phyloP scores from a whole-genome alignment of 2,329 filamentous ascomycete species.

The Trichoderma atroviride region DNA sequence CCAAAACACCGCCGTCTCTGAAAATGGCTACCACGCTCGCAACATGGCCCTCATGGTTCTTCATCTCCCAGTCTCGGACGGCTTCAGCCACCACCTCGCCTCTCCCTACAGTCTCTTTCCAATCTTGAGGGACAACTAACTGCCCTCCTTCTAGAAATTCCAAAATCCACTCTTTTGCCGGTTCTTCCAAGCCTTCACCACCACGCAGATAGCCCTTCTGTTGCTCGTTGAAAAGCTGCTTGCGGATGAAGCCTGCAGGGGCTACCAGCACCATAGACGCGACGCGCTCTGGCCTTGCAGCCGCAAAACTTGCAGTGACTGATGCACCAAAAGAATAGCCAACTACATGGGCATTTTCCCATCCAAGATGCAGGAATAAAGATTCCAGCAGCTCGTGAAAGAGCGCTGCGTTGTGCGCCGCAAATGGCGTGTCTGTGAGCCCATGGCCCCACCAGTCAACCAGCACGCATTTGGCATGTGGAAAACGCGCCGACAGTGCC shows the following conservation, averaged over 20 bases:
- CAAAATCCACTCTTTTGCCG: background rate
- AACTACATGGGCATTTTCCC: background rate
- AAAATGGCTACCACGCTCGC: slow-evolving; percentile 10
- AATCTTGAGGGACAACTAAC: slow-evolving; percentile 1
- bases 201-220: slow-evolving; percentile 6
- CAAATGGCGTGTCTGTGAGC: slow-evolving; percentile 13
- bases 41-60: slow-evolving; percentile 1
- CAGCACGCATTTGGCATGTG: slow-evolving; percentile 10
- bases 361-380: background rate
- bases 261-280: slow-evolving; percentile 3
- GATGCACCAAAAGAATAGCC: slow-evolving; percentile 3
- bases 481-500: slow-evolving; percentile 1
- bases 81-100: slow-evolving; percentile 19
- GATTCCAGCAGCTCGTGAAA: slow-evolving; percentile 8
- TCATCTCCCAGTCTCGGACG: slow-evolving; percentile 13
- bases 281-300: slow-evolving; percentile 1
- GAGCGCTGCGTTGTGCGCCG: background rate
- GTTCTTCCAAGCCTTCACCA: background rate
- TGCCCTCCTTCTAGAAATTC: background rate
- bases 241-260: slow-evolving; percentile 4
- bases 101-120: slow-evolving; percentile 4
- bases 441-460: slow-evolving; percentile 20
- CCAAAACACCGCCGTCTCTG: slow-evolving; percentile 11
- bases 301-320: slow-evolving; percentile 1
- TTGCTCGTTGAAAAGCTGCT: background rate